Evolutionary conservation across 768 basidiomycete species (phyloP), one percentile per base, ranked within the genome.

Genomic region (Lentinula sp.): DNA sequence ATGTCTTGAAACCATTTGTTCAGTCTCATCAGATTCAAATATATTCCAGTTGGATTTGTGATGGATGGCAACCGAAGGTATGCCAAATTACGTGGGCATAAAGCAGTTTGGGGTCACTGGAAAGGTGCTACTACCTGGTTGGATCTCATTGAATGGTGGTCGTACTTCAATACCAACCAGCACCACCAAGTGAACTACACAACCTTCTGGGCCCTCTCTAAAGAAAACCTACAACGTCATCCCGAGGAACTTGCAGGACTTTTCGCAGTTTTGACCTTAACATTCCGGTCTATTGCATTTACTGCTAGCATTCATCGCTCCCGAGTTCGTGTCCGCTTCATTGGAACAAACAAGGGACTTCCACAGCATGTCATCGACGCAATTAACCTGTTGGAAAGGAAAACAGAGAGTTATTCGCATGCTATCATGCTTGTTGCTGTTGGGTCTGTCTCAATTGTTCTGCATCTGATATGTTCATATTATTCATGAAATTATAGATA

Each of bases 51-150:
- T 36, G 65, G 65, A 6, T 63, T 65, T 32, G 51, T 64, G 13
- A 64, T 65, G 62, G 64, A 65, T 42, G 62, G 64, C 2, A 65
- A 65, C 45, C 62, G 64, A n/a, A 59, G 62, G 2, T 65, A 59
- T 16, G 64, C 64, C 7, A 50, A 62, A 32, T 56, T 53, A 33
- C 18, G 35, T 23, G 65, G 65, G 33, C 43, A 64, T 15, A 60
- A 37, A 50, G 60, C 64, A 1, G 52, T 64, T 4, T 57, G 55
- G 1, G 65, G 65, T 16, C 65, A 66, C 42, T 60, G 63, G 35
- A 55, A 62, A 32, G 65, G 65, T 6, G 61, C 65, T 1, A 55
- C 57, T 36, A 64, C 63, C 5, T 61, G 63, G 12, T 59, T 61
- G 33, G 59, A 62, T 16, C 59, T 66, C 37, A 61, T 64, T 42